These are phyloP conservation scores for Boletus bicolor DNA, from an alignment of 768 basidiomycete genomes.

Conservation along the genomic window DNA sequence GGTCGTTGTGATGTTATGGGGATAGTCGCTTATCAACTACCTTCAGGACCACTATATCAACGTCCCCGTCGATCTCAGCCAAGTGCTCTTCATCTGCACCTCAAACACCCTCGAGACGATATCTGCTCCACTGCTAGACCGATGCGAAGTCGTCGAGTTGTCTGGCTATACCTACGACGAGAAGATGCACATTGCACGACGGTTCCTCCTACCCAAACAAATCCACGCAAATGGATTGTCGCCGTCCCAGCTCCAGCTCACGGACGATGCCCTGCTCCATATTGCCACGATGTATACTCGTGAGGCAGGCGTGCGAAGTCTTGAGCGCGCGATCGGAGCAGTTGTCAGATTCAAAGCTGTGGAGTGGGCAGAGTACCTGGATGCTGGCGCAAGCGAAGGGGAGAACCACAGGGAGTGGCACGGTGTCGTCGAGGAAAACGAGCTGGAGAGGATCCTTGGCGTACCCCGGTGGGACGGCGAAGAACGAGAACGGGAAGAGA, in stretches of 20 bases:
- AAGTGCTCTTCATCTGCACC: constrained; percentile 90
- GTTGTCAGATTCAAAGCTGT: constrained; percentile 93
- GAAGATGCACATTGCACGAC: constrained; percentile 84
- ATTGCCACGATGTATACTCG: constrained; percentile 81
- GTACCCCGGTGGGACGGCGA: constrained; percentile 77
- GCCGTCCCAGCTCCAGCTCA: constrained; percentile 56
- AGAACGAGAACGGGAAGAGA: constrained; percentile 71
- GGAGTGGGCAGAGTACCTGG: constrained; percentile 73
- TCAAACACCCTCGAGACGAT: constrained; percentile 90
- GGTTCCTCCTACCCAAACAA: constrained; percentile 89
- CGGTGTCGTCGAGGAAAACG: constrained; percentile 56
- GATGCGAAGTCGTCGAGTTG: constrained; percentile 84
- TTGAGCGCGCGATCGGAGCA: constrained; percentile 83
- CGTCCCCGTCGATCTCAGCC: constrained; percentile 82
- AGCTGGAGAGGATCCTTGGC: constrained; percentile 84
- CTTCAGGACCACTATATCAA: constrained; percentile 87
- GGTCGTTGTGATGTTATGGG: background rate
- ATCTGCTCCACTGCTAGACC: constrained; percentile 80
- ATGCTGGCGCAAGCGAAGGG: constrained; percentile 18
- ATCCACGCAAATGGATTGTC: constrained; percentile 73
- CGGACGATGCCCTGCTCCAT: constrained; percentile 65
- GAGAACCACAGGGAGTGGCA: constrained; percentile 46
- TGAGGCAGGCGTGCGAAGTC: constrained; percentile 89
- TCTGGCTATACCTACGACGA: constrained; percentile 88
- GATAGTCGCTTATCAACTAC: background rate